phyloP scores from a whole-genome alignment of 176 grass and related monocot genomes.

The Oryza longistaminata region DNA sequence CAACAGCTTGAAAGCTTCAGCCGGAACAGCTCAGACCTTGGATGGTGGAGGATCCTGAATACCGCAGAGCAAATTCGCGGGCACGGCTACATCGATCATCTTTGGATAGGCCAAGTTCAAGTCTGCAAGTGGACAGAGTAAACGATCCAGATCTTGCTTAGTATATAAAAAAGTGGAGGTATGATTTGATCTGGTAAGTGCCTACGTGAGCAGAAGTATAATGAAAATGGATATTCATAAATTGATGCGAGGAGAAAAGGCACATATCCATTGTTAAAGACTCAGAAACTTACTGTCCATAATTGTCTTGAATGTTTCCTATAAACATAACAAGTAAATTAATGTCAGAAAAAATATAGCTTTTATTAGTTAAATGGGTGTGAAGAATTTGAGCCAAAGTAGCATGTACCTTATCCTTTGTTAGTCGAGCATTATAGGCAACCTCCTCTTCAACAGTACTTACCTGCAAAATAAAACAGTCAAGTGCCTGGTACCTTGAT shows the following conservation, averaged over 20 bases:
- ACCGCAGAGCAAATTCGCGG: constrained; percentile 78
- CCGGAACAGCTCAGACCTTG: constrained; percentile 46
- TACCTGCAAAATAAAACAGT: constrained; percentile 56
- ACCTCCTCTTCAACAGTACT: constrained; percentile 91
- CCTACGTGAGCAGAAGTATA: background rate
- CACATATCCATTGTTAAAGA: background rate
- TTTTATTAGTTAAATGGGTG: background rate
- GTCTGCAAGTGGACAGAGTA: constrained; percentile 57
- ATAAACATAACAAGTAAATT: constrained; percentile 26
- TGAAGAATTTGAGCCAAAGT: constrained; percentile 12
- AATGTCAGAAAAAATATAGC: background rate
- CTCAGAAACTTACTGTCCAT: constrained; percentile 79
- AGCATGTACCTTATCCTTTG: constrained; percentile 79
- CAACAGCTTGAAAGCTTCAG: constrained; percentile 11
- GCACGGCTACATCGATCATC: constrained; percentile 91
- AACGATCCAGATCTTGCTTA: constrained; percentile 28
- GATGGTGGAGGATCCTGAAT: constrained; percentile 63
- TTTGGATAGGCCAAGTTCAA: constrained; percentile 84
- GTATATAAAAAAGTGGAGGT: background rate
- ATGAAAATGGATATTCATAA: constrained; percentile 10
- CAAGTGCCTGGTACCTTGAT: background rate
- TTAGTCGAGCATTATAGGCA: constrained; percentile 70
- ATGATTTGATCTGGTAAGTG: background rate
- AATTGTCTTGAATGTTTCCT: constrained; percentile 83
- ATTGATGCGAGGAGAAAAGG: background rate